Base-by-base conservation (phyloP, 345 rosid genomes). In the Sapria himalayana region DNA sequence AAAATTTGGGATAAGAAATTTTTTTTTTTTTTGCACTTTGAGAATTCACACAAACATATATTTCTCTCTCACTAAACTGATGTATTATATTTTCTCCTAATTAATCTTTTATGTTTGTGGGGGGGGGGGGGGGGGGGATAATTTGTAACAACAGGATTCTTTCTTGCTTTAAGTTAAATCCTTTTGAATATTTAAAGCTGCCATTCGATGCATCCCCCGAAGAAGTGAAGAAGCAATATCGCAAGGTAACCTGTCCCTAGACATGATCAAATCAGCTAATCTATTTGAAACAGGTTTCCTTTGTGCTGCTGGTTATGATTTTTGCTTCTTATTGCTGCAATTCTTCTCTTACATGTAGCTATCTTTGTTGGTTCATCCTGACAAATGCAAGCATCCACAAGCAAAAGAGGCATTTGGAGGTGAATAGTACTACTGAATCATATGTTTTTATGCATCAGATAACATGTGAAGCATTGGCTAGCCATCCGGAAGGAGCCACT, bases 381-480 rank as follows among this genome's bases (percentile, higher is more conserved):
- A 89, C 47, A 89, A 89, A 65, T 89, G 94, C 76, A 81, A 89
- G 69, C 94, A 89, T 64, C 93, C 91, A 10, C 89, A 74, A 60
- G 93, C 98, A 20, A 81, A 89, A 55, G 98, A 89, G 67, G 98
- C 98, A 34, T 89, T 89, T 67, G 84, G 63, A 58, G 94, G 98
- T 82, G 56, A 37, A 4, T 56, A 20, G 13, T 31, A 38, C 43
- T 19, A 5, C n/a, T n/a, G n/a, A n/a, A n/a, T n/a, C n/a, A n/a
- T n/a, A n/a, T n/a, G n/a, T n/a, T n/a, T n/a, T n/a, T n/a, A n/a
- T n/a, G n/a, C n/a, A n/a, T n/a, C n/a, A n/a, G n/a, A n/a, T n/a
- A n/a, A n/a, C n/a, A n/a, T n/a, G n/a, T n/a, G n/a, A n/a, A n/a
- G n/a, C n/a, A n/a, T n/a, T n/a, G n/a, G n/a, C n/a, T n/a, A n/a